Evolutionary conservation across 73 alveolate species (phyloP).

Genomic region (Uronychia binucleata): DNA sequence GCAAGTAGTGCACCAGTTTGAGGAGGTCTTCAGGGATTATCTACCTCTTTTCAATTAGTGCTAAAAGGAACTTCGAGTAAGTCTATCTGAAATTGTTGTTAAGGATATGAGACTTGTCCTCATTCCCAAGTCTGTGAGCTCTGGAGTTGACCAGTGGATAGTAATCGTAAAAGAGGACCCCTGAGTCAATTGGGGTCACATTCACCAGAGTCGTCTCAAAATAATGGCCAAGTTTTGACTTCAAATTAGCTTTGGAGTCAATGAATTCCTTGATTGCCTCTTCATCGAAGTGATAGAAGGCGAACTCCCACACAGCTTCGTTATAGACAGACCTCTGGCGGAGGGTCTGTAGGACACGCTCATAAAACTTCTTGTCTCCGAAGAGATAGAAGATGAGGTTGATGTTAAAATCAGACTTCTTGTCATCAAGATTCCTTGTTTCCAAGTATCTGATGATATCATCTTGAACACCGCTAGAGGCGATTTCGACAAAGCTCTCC

Average conservation of each 20-base stretch:
- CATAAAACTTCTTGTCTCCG: slow-evolving; percentile 72
- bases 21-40: slow-evolving; percentile 21
- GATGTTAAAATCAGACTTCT: not conserved
- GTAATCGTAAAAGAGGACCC: slow-evolving; percentile 70
- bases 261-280: slow-evolving; percentile 74
- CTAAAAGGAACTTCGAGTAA: slow-evolving; percentile 25
- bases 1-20: slow-evolving; percentile 32
- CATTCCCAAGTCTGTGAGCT: slow-evolving; percentile 27
- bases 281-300: slow-evolving; percentile 84
- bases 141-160: slow-evolving; percentile 82
- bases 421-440: slow-evolving; percentile 7
- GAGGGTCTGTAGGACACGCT: slow-evolving; percentile 65
- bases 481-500: slow-evolving; percentile 14
- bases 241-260: not conserved
- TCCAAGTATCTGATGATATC: slow-evolving; percentile 14
- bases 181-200: not conserved
- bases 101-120: slow-evolving; percentile 6
- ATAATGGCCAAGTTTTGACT: not conserved
- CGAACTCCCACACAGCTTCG: slow-evolving; percentile 75
- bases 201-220: slow-evolving; percentile 7
- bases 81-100: slow-evolving; percentile 51
- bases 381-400: slow-evolving; percentile 38
- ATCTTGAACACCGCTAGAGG: slow-evolving; percentile 15
- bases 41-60: slow-evolving; percentile 1
- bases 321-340: slow-evolving; percentile 71